These are phyloP conservation scores for Inonotus hispidus DNA, from an alignment of 1,284 basidiomycete genomes.

Conservation along the genomic window DNA sequence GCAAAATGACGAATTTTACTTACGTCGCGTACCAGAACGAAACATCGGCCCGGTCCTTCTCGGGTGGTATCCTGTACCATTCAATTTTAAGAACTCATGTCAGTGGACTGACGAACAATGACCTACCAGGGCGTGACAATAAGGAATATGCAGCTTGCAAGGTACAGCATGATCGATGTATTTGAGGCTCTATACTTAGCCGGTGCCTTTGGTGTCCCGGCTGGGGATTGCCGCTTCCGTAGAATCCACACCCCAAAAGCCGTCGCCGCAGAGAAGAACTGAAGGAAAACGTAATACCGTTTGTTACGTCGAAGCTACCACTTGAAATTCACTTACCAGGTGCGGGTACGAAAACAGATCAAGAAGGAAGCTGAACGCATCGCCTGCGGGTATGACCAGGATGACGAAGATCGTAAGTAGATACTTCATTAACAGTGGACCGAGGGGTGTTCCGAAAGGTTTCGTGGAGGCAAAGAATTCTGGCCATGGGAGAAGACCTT, in stretches of 20 bases:
- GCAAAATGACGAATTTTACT: conserved; percentile 6
- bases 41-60: conserved; percentile 26
- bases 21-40: conserved; percentile 34
- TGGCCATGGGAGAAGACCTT: conserved; percentile 40
- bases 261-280: conserved; percentile 37
- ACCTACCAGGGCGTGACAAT: conserved; percentile 40
- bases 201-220: conserved; percentile 28
- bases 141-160: conserved; percentile 37
- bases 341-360: conserved; percentile 27
- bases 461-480: conserved; percentile 38
- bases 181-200: conserved; percentile 38
- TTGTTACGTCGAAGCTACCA: neutral
- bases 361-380: conserved; percentile 45
- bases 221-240: conserved; percentile 31
- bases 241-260: conserved; percentile 38
- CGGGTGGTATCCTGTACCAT: conserved; percentile 27
- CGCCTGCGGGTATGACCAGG: conserved; percentile 45
- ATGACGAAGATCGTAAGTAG: conserved; percentile 47
- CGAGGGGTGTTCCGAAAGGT: conserved; percentile 43
- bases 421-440: conserved; percentile 42
- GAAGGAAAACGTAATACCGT: neutral
- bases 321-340: conserved; percentile 19
- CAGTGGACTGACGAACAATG: neutral
- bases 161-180: conserved; percentile 31
- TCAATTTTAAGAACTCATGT: too few species aligned